phyloP scores from a whole-genome alignment of 2,329 filamentous ascomycete species.

The Kalaharituber pfeilii region DNA sequence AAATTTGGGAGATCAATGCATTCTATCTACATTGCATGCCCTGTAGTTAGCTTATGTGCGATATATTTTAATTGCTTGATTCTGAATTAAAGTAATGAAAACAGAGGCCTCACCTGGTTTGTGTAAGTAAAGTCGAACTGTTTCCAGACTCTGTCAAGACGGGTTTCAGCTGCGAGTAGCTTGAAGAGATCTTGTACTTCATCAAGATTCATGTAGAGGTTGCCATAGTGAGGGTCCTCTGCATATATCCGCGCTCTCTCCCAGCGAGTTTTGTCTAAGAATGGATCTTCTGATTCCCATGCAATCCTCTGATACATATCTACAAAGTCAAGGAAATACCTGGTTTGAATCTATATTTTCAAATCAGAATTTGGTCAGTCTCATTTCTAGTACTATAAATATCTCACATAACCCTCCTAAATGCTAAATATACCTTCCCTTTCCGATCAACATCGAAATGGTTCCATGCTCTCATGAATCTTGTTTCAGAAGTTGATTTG shows the following conservation, averaged over 20 bases:
- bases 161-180: neutral
- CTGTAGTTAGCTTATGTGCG: neutral
- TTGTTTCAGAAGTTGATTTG: too few relatives aligned
- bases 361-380: too few relatives aligned
- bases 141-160: neutral
- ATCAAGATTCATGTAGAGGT: neutral
- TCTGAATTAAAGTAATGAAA: too few relatives aligned
- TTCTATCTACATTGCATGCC: neutral
- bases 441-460: neutral
- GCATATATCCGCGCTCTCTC: neutral
- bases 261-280: neutral
- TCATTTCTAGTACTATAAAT: neutral
- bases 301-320: neutral
- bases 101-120: neutral
- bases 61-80: neutral
- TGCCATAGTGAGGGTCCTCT: neutral
- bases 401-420: neutral
- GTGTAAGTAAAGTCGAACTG: neutral
- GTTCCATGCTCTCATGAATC: neutral
- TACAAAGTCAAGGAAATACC: neutral
- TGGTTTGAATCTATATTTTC: neutral
- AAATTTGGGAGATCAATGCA: neutral
- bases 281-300: neutral
- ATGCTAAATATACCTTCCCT: neutral
- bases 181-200: neutral